Evolutionary conservation across 164 flowering plant species (phyloP).

Genomic region (Tetrastigma voinierianum): DNA sequence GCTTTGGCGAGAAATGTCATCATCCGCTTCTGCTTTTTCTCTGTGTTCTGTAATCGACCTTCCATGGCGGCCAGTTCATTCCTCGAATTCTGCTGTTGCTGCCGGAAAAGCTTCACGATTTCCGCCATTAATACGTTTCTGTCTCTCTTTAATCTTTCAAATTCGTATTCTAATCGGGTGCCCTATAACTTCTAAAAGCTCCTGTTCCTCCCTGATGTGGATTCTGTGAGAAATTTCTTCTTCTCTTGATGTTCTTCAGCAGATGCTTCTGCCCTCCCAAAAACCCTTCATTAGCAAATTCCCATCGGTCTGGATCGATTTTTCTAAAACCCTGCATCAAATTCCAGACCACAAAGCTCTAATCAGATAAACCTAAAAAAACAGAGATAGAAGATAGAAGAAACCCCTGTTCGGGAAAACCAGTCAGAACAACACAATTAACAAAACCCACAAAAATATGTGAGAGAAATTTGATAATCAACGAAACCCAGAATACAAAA

Average conservation of each 20-base stretch:
- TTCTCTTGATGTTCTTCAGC: conserved; percentile 71
- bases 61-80: conserved; percentile 40
- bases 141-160: conserved; percentile 63
- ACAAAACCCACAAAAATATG: neutral
- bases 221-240: conserved; percentile 37
- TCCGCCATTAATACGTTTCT: conserved; percentile 49
- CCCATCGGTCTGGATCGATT: conserved; percentile 91
- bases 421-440: neutral
- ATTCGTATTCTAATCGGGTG: conserved; percentile 53
- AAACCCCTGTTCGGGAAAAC: neutral
- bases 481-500: conserved; percentile 1
- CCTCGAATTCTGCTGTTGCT: conserved; percentile 55
- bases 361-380: conserved; percentile 1
- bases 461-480: neutral
- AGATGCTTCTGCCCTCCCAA: conserved; percentile 80
- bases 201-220: conserved; percentile 30
- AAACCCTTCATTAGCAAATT: conserved; percentile 87
- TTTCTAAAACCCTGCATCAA: conserved; percentile 77
- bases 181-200: conserved; percentile 58
- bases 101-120: conserved; percentile 49
- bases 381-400: neutral
- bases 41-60: conserved; percentile 42
- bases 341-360: neutral
- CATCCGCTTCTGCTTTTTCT: conserved; percentile 63
- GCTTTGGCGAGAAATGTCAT: conserved; percentile 71